Evolutionary conservation across 2,329 filamentous ascomycete species (phyloP), one percentile per base, ranked within the genome.

Genomic region (Blumeriella jaapii): DNA sequence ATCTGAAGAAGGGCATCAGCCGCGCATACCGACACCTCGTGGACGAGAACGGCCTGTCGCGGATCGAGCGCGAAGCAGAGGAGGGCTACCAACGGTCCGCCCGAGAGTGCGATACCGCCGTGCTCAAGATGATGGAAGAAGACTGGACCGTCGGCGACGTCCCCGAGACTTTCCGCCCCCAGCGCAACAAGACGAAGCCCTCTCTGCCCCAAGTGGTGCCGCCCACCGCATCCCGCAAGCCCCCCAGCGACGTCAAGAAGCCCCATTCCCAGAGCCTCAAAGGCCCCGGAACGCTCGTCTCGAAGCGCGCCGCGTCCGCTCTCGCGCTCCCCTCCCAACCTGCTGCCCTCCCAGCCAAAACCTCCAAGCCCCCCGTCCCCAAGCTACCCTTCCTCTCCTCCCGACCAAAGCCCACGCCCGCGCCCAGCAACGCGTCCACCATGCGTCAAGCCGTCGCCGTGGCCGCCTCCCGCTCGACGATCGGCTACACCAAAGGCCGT

Each of bases 401-500:
- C 37, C 51, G 52, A 27, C 56, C 49, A 4, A 63, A 59, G 31
- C 67, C 66, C 33, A 54, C 60, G n/a, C 49, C 58, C 5, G 48
- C 59, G n/a, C 37, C 43, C 6, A 69, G 68, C 41, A 55, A 59
- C 30, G 59, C 65, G 1, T 65, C 65, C n/a, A 53, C 58, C 7
- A 65, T 71, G 47, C 71, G 75, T 29, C 71, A 74, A 44, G 68
- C 68, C 6, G 65, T 70, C 8, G 78, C 80, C 1, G 68, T 72
- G 14, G 72, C 71, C 5, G 76, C 75, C 5, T 93, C 86, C 2
- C 74, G 78, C 44, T 87, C 75, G 36, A 94, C 86, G 0, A 69
- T 94, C 26, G 87, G 87, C 11, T 94, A 93, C 55, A 82, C 73
- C 37, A 84, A 81, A 56, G 86, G 87, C 20, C 73, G 83, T 20